Percentiles rank a stretch among this genome's conserved stretches.
Evolutionary conservation across 371 early-diverging fungal species (phyloP).

Genomic region (Phascolomyces articulosus): DNA sequence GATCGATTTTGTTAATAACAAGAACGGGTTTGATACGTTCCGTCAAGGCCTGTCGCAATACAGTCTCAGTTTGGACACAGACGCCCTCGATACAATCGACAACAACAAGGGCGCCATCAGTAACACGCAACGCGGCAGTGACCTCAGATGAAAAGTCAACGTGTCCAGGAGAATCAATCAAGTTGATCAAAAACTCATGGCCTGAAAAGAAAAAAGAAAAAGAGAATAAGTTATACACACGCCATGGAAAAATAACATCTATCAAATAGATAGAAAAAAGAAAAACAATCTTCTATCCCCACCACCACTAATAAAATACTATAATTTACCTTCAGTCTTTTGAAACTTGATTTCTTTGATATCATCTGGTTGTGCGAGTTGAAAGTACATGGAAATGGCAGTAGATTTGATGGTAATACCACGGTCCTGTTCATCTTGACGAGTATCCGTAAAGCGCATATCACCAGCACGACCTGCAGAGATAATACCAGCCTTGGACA

Average conservation of each 20-base stretch:
- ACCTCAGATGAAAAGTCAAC: conserved; percentile 99
- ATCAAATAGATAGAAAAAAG: no score
- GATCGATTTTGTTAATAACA: conserved; percentile 99
- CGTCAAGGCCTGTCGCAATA: conserved; percentile 97
- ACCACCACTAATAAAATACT: neutral
- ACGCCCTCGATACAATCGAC: conserved; percentile 99
- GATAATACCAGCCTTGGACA: conserved; percentile 98
- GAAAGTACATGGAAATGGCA: conserved; percentile 98
- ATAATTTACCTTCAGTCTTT: conserved; percentile 73
- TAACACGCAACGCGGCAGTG: conserved; percentile 98
- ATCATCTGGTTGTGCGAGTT: conserved; percentile 80
- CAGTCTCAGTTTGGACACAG: conserved; percentile 99
- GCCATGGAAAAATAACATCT: no score
- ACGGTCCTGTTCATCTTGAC: conserved; percentile 98
- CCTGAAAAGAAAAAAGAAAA: conserved; percentile 9
- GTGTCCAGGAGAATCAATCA: conserved; percentile 99
- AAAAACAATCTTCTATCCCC: no score
- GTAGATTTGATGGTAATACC: conserved; percentile 99
- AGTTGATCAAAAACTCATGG: conserved; percentile 94
- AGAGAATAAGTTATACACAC: no score
- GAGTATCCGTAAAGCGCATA: conserved; percentile 97
- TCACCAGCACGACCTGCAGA: conserved; percentile 95
- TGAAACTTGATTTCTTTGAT: conserved; percentile 82
- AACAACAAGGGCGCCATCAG: conserved; percentile 99
- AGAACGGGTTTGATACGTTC: conserved; percentile 98